Percentiles rank a stretch among this genome's conserved stretches.
Evolutionary conservation across 306 rosid species (phyloP).

Genomic region (Canavalia gladiata): DNA sequence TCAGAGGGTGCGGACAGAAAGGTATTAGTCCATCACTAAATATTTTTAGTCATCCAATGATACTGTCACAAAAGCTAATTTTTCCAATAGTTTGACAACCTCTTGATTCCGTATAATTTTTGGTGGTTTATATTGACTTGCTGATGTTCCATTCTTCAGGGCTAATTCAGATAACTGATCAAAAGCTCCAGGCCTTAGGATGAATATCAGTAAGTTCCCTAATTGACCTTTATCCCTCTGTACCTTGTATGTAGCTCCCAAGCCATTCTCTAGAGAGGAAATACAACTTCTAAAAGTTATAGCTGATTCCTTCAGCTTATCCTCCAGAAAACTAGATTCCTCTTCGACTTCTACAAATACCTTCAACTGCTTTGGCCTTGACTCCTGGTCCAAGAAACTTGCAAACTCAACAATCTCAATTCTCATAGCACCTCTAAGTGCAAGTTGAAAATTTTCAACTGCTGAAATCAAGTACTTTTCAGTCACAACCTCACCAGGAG

Average conservation of each 20-base stretch:
- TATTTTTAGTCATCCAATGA: constrained; percentile 44
- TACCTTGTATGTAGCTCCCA: constrained; percentile 69
- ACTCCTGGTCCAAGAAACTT: constrained; percentile 58
- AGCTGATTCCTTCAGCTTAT: constrained; percentile 49
- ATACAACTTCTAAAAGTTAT: constrained; percentile 49
- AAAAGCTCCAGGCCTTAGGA: constrained; percentile 64
- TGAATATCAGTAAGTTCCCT: constrained; percentile 52
- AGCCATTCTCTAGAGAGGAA: constrained; percentile 59
- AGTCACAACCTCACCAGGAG: constrained; percentile 58
- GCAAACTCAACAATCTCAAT: constrained; percentile 65
- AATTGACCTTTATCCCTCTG: constrained; percentile 59
- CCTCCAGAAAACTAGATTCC: constrained; percentile 47
- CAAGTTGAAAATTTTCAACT: constrained; percentile 55
- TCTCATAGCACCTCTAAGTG: constrained; percentile 47
- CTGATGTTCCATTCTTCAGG: constrained; percentile 66
- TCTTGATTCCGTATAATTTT: constrained; percentile 68
- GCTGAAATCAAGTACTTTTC: constrained; percentile 68
- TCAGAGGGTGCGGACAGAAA: neutral
- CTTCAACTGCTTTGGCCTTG: constrained; percentile 57
- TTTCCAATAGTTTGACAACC: constrained; percentile 54
- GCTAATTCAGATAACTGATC: constrained; percentile 56
- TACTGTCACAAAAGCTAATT: constrained; percentile 42
- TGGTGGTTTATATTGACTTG: constrained; percentile 75
- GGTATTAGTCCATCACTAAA: neutral
- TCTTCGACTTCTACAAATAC: constrained; percentile 62